Evolutionary conservation across 257 asterid species (phyloP).

Genomic region (Solanum verrucosum): DNA sequence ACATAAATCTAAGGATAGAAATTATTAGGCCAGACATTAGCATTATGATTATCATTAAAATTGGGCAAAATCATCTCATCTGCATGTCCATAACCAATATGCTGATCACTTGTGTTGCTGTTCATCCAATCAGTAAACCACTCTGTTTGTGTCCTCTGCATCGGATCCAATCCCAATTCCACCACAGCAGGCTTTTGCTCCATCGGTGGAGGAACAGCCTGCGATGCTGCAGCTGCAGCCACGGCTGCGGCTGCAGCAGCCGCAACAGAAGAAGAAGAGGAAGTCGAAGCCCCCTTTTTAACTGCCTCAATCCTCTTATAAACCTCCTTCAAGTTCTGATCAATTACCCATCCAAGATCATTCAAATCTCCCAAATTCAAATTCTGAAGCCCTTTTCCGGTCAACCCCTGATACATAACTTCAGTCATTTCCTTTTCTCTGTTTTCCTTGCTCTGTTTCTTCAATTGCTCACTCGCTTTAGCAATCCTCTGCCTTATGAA

Average conservation of each 20-base stretch:
- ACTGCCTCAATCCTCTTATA: constrained; percentile 42
- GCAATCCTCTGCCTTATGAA: constrained; percentile 51
- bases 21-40: neutral
- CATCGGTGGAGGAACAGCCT: neutral
- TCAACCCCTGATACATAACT: constrained; percentile 55
- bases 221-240: neutral
- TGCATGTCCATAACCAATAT: constrained; percentile 6
- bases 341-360: constrained; percentile 59
- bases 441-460: constrained; percentile 61
- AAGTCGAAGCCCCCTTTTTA: constrained; percentile 17
- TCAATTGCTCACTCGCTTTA: constrained; percentile 57
- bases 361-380: constrained; percentile 40
- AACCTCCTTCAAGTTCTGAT: constrained; percentile 54
- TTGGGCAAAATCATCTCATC: constrained; percentile 1
- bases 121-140: constrained; percentile 44
- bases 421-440: constrained; percentile 61
- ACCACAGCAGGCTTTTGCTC: constrained; percentile 7
- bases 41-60: neutral
- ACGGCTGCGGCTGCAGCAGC: neutral
- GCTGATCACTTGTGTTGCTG: neutral
- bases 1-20: constrained; percentile 25
- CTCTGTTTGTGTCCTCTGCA: constrained; percentile 31
- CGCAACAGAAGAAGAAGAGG: neutral
- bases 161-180: neutral
- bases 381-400: constrained; percentile 43